Percentiles rank a stretch among this genome's conserved stretches.
Conservation (phyloP, 2,329 filamentous ascomycete genomes). For the Xylaria multiplex region DNA sequence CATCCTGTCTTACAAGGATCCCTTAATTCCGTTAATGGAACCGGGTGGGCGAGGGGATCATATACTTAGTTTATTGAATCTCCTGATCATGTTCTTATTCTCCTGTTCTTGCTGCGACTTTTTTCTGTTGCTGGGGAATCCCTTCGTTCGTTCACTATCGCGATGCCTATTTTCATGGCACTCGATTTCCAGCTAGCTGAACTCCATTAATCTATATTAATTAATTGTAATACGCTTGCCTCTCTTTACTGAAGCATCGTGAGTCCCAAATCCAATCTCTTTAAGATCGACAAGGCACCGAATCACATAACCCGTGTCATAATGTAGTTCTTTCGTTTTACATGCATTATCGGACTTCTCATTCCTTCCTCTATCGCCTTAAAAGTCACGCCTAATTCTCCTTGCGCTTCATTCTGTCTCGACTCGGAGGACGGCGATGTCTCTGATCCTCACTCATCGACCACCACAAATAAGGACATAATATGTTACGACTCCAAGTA, state of each 20-base stretch:
- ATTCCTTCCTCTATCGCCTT: conserved; percentile 47
- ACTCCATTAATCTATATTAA: conserved; percentile 32
- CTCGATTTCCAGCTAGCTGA: conserved; percentile 47
- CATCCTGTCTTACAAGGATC: conserved; percentile 9
- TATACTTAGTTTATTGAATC: conserved; percentile 20
- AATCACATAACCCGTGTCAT: conserved; percentile 37
- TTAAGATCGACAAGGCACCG: not conserved
- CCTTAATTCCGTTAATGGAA: not conserved
- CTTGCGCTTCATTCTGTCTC: conserved; percentile 62
- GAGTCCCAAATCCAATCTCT: conserved; percentile 2
- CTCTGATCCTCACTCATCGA: conserved; percentile 59
- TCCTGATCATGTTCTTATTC: conserved; percentile 15
- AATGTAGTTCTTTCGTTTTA: conserved; percentile 44
- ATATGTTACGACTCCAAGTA: conserved; percentile 60
- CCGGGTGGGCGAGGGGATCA: not conserved
- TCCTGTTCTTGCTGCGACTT: conserved; percentile 21
- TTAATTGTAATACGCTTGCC: conserved; percentile 40
- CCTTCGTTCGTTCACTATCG: conserved; percentile 35
- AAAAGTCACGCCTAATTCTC: conserved; percentile 64
- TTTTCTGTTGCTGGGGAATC: conserved; percentile 20
- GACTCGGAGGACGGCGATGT: conserved; percentile 53
- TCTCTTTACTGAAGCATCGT: conserved; percentile 22
- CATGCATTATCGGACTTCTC: conserved; percentile 43
- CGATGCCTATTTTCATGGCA: conserved; percentile 24
- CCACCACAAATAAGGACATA: conserved; percentile 57